Percentiles rank a stretch among this genome's conserved stretches.
Conservation (phyloP, 768 basidiomycete genomes). For the Boletus speciosus region DNA sequence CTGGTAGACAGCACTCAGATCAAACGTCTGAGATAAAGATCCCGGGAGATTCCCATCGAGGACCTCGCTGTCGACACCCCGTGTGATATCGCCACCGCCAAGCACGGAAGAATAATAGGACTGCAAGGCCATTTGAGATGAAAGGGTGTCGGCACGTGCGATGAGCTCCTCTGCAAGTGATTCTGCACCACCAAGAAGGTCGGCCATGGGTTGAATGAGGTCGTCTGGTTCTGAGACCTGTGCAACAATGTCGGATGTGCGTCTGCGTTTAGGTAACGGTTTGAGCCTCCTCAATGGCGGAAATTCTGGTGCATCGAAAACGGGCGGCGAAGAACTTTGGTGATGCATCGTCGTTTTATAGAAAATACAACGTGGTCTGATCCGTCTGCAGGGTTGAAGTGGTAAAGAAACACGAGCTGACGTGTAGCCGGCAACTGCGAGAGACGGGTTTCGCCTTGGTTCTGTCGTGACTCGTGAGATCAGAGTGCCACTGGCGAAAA, state of each 20-base stretch:
- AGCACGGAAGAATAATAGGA: slow-evolving; percentile 62
- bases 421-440: slow-evolving; percentile 21
- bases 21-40: slow-evolving; percentile 24
- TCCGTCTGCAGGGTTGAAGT: slow-evolving; percentile 11
- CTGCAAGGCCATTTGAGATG: slow-evolving; percentile 58
- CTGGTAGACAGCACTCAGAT: slow-evolving; percentile 27
- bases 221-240: slow-evolving; percentile 25
- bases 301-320: slow-evolving; percentile 65
- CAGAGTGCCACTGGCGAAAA: slow-evolving; percentile 6
- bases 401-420: slow-evolving; percentile 27
- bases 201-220: slow-evolving; percentile 30
- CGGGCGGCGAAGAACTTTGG: slow-evolving; percentile 52
- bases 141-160: slow-evolving; percentile 53
- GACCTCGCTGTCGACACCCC: slow-evolving; percentile 24
- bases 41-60: slow-evolving; percentile 16
- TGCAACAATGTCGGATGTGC: slow-evolving; percentile 40
- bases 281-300: slow-evolving; percentile 64
- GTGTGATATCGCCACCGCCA: slow-evolving; percentile 38
- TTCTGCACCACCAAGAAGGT: slow-evolving; percentile 40
- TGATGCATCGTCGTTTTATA: slow-evolving; percentile 43
- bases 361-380: slow-evolving; percentile 13
- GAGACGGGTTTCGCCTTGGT: not conserved
- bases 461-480: slow-evolving; percentile 26
- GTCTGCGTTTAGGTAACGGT: slow-evolving; percentile 74
- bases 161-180: slow-evolving; percentile 56